A percentile compares a stretch with the other conserved stretches of the same genome.
These are phyloP conservation scores for Pseudopithomyces maydicus DNA, from an alignment of 2,329 filamentous ascomycete genomes.

Conservation along the genomic window DNA sequence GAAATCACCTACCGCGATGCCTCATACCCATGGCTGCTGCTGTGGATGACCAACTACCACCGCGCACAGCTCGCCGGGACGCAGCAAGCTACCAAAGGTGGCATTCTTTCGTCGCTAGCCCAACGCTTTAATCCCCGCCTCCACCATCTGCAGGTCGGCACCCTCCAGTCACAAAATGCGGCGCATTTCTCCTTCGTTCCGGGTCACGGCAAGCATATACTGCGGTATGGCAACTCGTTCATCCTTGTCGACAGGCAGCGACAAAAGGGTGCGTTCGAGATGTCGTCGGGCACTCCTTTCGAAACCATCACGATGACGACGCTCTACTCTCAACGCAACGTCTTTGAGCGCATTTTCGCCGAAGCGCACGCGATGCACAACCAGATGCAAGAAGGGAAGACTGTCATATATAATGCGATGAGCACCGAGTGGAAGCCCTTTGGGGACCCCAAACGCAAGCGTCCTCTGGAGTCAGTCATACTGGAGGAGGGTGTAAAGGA, in stretches of 20 bases:
- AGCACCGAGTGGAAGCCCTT: constrained; percentile 85
- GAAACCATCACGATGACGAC: constrained; percentile 93
- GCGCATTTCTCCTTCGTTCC: constrained; percentile 89
- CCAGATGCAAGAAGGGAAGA: constrained; percentile 87
- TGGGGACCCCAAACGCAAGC: constrained; percentile 82
- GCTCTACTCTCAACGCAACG: constrained; percentile 82
- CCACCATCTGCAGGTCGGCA: constrained; percentile 69
- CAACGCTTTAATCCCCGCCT: constrained; percentile 63
- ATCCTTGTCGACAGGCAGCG: constrained; percentile 87
- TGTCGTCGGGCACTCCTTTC: constrained; percentile 85
- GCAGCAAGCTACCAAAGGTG: constrained; percentile 33
- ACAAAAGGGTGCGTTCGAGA: constrained; percentile 75
- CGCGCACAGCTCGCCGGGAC: constrained; percentile 60
- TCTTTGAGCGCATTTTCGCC: constrained; percentile 88
- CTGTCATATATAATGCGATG: constrained; percentile 84
- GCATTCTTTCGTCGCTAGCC: constrained; percentile 59
- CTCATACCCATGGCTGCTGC: constrained; percentile 90
- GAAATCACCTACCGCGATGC: constrained; percentile 95
- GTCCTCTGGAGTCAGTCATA: constrained; percentile 86
- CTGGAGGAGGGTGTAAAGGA: constrained; percentile 85
- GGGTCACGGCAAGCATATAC: constrained; percentile 84
- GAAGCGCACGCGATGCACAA: constrained; percentile 84
- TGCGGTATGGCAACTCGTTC: constrained; percentile 86
- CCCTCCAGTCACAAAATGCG: constrained; percentile 66
- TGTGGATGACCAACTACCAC: constrained; percentile 90